Conservation (phyloP, 495 filamentous ascomycete species). For the Evernia prunastri region DNA sequence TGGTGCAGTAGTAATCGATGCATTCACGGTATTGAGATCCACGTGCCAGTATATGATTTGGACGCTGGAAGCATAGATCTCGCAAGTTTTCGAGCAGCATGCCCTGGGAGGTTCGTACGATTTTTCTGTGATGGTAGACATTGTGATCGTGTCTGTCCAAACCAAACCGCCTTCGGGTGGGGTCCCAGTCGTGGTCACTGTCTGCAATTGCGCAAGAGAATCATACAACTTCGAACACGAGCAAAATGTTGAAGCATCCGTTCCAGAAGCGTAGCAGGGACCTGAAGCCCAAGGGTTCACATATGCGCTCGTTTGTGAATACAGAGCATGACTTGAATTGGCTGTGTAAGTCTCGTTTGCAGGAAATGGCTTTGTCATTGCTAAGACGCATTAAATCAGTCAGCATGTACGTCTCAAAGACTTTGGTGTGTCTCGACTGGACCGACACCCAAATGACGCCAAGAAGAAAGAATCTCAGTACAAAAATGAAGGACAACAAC, state of each 20-base stretch:
- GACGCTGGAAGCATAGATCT: constrained; percentile 3
- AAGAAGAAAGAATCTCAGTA: not conserved
- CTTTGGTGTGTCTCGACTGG: not conserved
- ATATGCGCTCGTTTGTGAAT: not conserved
- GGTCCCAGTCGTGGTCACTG: not conserved
- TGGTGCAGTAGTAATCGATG: not conserved
- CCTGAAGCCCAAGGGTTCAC: constrained; percentile 3
- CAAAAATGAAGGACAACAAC: not conserved
- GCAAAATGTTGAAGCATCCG: not conserved
- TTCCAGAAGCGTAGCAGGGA: not conserved
- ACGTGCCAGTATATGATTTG: constrained; percentile 5
- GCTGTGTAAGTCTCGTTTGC: not conserved
- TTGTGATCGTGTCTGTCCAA: not conserved
- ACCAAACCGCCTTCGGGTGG: not conserved
- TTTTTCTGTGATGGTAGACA: not conserved
- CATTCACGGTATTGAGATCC: not conserved
- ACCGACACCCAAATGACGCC: not conserved
- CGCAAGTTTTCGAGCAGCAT: constrained; percentile 2
- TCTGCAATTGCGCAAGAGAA: not conserved
- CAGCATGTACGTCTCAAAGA: not conserved
- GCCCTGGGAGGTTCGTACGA: not conserved
- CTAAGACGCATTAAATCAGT: not conserved
- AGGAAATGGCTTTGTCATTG: not conserved
- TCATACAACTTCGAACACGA: not conserved
- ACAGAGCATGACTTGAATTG: not conserved